Base-by-base conservation (phyloP, 1,284 basidiomycete species). In the Cutaneotrichosporon sp. region DNA sequence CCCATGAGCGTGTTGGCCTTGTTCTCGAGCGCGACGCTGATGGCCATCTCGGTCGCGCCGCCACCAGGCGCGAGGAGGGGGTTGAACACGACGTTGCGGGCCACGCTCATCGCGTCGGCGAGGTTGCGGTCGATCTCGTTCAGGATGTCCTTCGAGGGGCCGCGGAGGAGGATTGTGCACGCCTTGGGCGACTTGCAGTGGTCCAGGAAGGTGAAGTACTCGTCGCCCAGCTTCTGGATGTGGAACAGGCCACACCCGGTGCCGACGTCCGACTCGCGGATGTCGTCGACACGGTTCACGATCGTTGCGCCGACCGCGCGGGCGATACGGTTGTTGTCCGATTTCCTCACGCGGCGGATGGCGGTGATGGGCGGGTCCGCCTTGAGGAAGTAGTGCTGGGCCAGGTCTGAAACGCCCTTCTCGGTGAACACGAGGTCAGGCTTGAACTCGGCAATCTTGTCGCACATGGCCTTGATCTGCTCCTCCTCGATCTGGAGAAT, bases 61-160 rank as follows among this genome's bases (percentile, higher is more conserved):
- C 94, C 93, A 14, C 94, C 93, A 0, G 94, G 94, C 0, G 88
- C 87, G 19, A 98, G 84, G 12, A 81, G 75, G 0, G 94, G 94
- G 78, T 97, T 89, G 79, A 98, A 97, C 55, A 97, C 86, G 35
- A 93, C 94, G 66, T 97, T 98, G 29, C 94, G 84, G 0, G 94
- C 94, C 38, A 97, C 92, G 22, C 87, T 84, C 89, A 99, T 97
- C 37, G 94, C 94, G 65, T 98, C 96, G 0, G 92, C 91, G 26
- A 98, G 81, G 76, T 98, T 98, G 43, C 93, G 84, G 76, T 98
- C 94, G 64, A 97, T 90, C 77, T 98, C 94, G 76, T 97, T 96
- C 38, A 98, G 80, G 65, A 98, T 92, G 70, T 98, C 94, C 76
- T 98, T 98, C 7, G 90, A 94, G 0, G 94, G 94, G 1, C 94